These are phyloP conservation scores for Jimgerdemannia lactiflua DNA, from an alignment of 192 early-diverging fungal genomes.

Conservation along the genomic window DNA sequence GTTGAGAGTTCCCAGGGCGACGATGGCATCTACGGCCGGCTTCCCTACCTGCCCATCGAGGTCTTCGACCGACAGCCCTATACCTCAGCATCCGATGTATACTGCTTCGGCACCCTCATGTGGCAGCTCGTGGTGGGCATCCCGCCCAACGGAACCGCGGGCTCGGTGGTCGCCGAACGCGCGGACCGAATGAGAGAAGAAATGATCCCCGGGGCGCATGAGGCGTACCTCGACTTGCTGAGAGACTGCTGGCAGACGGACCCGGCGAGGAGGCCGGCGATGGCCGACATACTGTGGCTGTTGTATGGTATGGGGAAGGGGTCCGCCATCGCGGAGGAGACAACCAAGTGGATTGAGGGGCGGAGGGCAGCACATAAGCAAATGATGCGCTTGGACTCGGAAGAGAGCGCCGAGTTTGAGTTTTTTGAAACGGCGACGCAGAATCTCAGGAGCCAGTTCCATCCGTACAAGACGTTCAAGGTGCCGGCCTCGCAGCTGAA, in stretches of 20 bases:
- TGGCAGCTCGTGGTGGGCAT: background rate
- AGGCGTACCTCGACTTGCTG: background rate
- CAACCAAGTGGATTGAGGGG: background rate
- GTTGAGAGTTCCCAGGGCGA: background rate
- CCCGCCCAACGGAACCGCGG: background rate
- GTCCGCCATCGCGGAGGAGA: background rate
- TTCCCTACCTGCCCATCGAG: constrained; percentile 9
- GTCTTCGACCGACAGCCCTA: constrained; percentile 1
- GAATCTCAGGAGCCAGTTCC: background rate
- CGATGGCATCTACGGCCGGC: background rate
- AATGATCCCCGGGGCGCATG: background rate
- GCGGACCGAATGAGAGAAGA: background rate
- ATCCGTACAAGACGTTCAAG: background rate
- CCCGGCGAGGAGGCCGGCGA: background rate
- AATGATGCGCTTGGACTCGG: background rate
- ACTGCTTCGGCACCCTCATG: constrained; percentile 6
- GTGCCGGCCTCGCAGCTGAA: background rate
- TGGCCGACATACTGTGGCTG: background rate
- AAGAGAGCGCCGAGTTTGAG: background rate
- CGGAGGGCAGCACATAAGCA: background rate
- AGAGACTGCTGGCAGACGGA: background rate
- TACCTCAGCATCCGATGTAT: constrained; percentile 5
- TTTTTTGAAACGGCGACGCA: background rate
- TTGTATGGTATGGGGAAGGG: background rate
- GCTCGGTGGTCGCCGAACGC: background rate